phyloP scores from a whole-genome alignment of 176 grass and related monocot species.

The Phyllostachys edulis region DNA sequence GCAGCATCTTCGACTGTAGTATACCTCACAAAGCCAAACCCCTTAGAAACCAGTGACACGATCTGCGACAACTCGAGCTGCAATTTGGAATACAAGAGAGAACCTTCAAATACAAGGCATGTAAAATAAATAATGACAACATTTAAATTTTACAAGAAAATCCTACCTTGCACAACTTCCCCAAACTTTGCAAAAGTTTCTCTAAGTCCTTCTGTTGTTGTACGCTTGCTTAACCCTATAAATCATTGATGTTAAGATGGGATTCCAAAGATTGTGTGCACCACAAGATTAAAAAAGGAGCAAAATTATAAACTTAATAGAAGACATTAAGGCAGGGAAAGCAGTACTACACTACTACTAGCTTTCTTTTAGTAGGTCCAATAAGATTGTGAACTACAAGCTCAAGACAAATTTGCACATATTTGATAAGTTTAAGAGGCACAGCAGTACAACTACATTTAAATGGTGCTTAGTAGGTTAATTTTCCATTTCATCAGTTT shows the following conservation, averaged over 20 bases:
- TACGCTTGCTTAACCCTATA: constrained; percentile 87
- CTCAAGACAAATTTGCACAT: background rate
- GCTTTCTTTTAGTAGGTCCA: background rate
- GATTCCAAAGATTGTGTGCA: background rate
- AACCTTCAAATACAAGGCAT: constrained; percentile 14
- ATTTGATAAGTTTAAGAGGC: background rate
- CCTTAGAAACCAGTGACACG: constrained; percentile 74
- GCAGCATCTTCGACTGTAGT: constrained; percentile 64
- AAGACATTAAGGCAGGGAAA: background rate
- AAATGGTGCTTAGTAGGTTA: background rate
- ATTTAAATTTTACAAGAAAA: constrained; percentile 19
- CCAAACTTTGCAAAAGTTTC: constrained; percentile 87
- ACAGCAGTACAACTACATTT: background rate
- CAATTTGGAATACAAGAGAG: constrained; percentile 23
- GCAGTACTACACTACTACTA: background rate
- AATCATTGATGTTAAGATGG: constrained; percentile 10
- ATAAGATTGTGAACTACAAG: background rate
- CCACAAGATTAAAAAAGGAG: background rate
- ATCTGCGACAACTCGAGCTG: constrained; percentile 89
- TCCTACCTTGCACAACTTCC: constrained; percentile 70
- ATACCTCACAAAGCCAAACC: constrained; percentile 91
- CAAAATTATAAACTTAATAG: background rate
- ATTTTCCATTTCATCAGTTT: background rate
- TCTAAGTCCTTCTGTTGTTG: constrained; percentile 75
- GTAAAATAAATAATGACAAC: background rate